phyloP scores from a whole-genome alignment of 805 yeast species.

The Wickerhamiella cacticola region DNA sequence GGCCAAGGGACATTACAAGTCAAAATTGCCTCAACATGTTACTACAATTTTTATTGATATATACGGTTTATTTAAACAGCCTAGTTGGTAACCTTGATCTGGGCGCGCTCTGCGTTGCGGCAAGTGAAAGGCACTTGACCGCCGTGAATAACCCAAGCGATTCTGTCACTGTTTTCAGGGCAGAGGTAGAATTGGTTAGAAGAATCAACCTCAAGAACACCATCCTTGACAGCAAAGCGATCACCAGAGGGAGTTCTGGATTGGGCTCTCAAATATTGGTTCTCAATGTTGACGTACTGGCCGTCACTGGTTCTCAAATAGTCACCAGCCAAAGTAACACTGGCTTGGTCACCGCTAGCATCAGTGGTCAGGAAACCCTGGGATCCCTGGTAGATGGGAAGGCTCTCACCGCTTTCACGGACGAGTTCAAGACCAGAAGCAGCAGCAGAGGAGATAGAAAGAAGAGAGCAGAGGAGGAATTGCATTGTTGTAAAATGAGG shows the following conservation, averaged over 20 bases:
- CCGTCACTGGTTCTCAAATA: neutral
- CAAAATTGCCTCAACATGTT: no score
- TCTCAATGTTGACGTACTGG: neutral
- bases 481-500: neutral
- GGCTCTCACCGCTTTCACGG: neutral
- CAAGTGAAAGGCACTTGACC: neutral
- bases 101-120: neutral
- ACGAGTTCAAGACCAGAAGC: neutral
- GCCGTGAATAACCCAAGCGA: neutral
- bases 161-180: neutral
- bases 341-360: neutral
- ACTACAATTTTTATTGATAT: no score
- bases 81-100: neutral
- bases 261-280: neutral
- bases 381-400: neutral
- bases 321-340: neutral
- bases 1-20: no score
- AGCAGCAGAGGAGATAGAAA: neutral
- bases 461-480: neutral
- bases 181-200: neutral
- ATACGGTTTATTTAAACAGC: no score
- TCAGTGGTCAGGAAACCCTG: neutral
- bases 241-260: neutral
- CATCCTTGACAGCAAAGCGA: neutral
- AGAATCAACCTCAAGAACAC: neutral